phyloP scores from a whole-genome alignment of 164 flowering plant species.

The Warburgia ugandensis region DNA sequence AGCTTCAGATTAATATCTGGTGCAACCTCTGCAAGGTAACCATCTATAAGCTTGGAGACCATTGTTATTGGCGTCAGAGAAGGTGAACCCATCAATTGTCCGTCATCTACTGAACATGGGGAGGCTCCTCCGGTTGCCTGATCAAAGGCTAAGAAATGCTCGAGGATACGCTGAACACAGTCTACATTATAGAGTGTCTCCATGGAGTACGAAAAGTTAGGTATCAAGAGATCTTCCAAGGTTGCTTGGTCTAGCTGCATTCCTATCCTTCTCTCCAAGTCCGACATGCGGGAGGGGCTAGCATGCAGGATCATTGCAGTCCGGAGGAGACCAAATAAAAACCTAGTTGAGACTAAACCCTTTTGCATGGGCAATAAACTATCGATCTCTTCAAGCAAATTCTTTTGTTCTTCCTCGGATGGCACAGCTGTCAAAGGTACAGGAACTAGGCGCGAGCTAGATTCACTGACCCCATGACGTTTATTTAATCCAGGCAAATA shows the following conservation, averaged over 20 bases:
- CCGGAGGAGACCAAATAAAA: conserved; percentile 67
- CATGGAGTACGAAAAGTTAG: conserved; percentile 71
- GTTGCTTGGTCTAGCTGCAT: conserved; percentile 87
- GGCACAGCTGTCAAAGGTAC: conserved; percentile 24
- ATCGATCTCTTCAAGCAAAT: conserved; percentile 73
- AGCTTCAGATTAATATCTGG: conserved; percentile 87
- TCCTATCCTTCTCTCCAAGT: conserved; percentile 73
- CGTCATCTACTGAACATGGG: conserved; percentile 67
- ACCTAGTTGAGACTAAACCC: conserved; percentile 62
- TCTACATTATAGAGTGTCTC: conserved; percentile 92
- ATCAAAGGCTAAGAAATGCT: conserved; percentile 73
- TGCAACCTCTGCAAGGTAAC: conserved; percentile 94
- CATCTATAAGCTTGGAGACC: conserved; percentile 91
- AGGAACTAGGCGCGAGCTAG: conserved; percentile 26
- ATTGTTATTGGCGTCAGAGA: conserved; percentile 77
- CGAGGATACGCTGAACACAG: conserved; percentile 78
- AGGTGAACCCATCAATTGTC: conserved; percentile 58
- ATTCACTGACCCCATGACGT: conserved; percentile 45
- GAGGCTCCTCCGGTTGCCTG: conserved; percentile 69
- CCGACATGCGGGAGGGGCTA: conserved; percentile 56
- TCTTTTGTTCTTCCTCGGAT: conserved; percentile 76
- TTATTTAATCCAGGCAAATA: conserved; percentile 75
- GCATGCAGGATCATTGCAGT: conserved; percentile 78
- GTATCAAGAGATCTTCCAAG: conserved; percentile 85
- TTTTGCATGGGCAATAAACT: conserved; percentile 64